Percentiles rank a stretch among this genome's conserved stretches.
Conservation (phyloP, 2,329 filamentous ascomycete species). For the Neonectria neomacrospora region DNA sequence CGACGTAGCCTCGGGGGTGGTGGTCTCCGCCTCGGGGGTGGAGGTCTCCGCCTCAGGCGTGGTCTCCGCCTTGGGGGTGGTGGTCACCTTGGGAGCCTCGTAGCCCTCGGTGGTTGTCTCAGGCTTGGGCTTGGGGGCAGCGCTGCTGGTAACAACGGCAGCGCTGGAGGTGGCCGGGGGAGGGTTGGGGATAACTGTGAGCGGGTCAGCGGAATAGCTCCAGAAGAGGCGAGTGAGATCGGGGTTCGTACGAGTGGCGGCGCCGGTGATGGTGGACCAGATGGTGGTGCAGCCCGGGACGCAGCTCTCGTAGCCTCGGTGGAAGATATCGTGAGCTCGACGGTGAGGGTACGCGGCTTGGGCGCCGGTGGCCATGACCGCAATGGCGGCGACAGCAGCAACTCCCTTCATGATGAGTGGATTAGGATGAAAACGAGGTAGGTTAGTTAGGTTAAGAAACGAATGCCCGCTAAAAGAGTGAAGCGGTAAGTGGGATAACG, state of each 20-base stretch:
- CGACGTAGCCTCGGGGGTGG: constrained; percentile 23
- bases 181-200: constrained; percentile 55
- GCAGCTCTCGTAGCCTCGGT: constrained; percentile 64
- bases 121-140: constrained; percentile 35
- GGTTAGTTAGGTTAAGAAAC: constrained; percentile 55
- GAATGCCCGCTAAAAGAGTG: constrained; percentile 91
- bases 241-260: constrained; percentile 68
- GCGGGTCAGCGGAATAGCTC: constrained; percentile 29
- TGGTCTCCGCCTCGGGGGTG: constrained; percentile 25
- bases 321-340: constrained; percentile 71
- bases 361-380: constrained; percentile 67
- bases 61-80: constrained; percentile 46
- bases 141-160: constrained; percentile 32
- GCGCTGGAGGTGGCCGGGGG: constrained; percentile 34
- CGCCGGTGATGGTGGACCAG: constrained; percentile 76
- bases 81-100: constrained; percentile 8
- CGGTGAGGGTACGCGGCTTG: constrained; percentile 69
- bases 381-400: constrained; percentile 73
- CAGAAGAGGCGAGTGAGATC: not conserved
- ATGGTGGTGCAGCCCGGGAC: constrained; percentile 75
- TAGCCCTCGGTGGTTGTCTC: constrained; percentile 17
- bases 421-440: constrained; percentile 29
- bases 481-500: constrained; percentile 71
- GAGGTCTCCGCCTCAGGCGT: too few species aligned
- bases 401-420: constrained; percentile 77